Conservation (phyloP, 208 protist species). For the Leishmania arabica region DNA sequence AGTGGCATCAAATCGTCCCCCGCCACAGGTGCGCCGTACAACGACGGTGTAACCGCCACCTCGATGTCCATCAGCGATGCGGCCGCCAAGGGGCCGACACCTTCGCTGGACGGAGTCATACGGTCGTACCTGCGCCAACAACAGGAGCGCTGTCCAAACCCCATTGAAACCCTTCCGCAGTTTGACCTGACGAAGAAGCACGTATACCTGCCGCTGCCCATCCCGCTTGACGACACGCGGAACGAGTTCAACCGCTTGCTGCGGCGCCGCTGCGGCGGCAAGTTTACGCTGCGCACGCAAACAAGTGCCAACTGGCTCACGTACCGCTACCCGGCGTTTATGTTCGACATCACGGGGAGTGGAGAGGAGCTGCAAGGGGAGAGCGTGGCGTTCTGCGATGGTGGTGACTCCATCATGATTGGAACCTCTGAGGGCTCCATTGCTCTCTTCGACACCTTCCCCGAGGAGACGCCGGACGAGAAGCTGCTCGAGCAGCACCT, state of each 20-base stretch:
- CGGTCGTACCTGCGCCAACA: constrained; percentile 83
- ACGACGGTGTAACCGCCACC: constrained; percentile 8
- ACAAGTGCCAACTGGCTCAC: constrained; percentile 66
- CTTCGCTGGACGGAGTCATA: constrained; percentile 62
- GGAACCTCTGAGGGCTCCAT: constrained; percentile 84
- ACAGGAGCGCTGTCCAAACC: constrained; percentile 79
- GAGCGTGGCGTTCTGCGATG: constrained; percentile 80
- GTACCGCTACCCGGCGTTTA: constrained; percentile 78
- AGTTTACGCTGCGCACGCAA: constrained; percentile 52
- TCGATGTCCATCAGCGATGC: constrained; percentile 32
- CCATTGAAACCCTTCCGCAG: constrained; percentile 87
- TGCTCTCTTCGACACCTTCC: constrained; percentile 83
- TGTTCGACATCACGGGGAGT: constrained; percentile 79
- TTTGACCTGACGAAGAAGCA: constrained; percentile 85
- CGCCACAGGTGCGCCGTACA: neutral
- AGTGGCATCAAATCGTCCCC: constrained; percentile 18
- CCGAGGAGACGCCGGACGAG: constrained; percentile 65
- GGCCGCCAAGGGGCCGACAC: constrained; percentile 22
- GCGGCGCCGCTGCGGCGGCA: constrained; percentile 47
- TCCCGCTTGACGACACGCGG: constrained; percentile 62
- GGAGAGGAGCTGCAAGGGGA: constrained; percentile 75
- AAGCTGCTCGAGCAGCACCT: constrained; percentile 85
- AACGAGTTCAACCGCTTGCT: constrained; percentile 75
- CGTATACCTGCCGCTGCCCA: constrained; percentile 65
- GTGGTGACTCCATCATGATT: constrained; percentile 72